These are phyloP conservation scores for Begonia loranthoides DNA, from an alignment of 306 rosid species.

Conservation along the genomic window DNA sequence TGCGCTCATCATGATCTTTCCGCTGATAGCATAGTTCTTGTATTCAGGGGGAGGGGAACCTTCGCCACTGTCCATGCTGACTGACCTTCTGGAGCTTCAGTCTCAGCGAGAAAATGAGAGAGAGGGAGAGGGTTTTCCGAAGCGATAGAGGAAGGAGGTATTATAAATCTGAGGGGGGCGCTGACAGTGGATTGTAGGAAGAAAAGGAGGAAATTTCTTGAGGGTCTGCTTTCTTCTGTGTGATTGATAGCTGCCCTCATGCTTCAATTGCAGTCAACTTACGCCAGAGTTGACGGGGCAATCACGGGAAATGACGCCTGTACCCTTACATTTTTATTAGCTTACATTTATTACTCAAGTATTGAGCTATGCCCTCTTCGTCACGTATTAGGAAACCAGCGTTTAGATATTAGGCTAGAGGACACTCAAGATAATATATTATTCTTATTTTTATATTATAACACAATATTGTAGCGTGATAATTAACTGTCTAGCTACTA, in stretches of 20 bases:
- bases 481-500: too few species aligned
- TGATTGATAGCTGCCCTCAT: too few species aligned
- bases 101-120: neutral
- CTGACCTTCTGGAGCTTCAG: constrained; percentile 1
- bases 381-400: too few species aligned
- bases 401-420: too few species aligned
- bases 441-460: too few species aligned
- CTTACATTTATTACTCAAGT: neutral
- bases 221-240: neutral
- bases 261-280: neutral
- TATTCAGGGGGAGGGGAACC: neutral
- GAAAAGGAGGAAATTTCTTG: constrained; percentile 8
- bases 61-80: constrained; percentile 10
- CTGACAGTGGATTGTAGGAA: neutral
- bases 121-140: neutral
- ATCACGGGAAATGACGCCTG: neutral
- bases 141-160: constrained; percentile 1
- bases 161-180: neutral
- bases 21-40: constrained; percentile 19
- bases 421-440: too few species aligned
- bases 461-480: too few species aligned
- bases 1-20: constrained; percentile 50
- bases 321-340: too few species aligned
- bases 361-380: too few species aligned
- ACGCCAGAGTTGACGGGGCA: neutral